A percentile compares a stretch with the other conserved stretches of the same genome.
Evolutionary conservation across 2,329 filamentous ascomycete species (phyloP).

Genomic region (Fusarium irregulare): DNA sequence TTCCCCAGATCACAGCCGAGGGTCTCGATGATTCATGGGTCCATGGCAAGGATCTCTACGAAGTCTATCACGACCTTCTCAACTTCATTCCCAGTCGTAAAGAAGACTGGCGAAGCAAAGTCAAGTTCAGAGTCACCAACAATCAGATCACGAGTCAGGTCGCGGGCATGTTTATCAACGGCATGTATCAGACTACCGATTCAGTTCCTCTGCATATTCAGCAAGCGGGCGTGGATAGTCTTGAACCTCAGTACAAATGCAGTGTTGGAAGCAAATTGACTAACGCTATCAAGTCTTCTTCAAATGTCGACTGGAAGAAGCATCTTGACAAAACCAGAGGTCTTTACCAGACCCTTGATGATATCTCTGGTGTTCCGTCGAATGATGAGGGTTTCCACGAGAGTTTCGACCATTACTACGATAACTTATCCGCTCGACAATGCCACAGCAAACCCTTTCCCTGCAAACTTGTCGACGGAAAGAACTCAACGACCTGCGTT

Average conservation of each 20-base stretch:
- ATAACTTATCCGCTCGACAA: conserved; percentile 82
- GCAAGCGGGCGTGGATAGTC: conserved; percentile 71
- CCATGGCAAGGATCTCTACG: conserved; percentile 80
- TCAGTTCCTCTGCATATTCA: conserved; percentile 60
- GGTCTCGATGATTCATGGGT: conserved; percentile 80
- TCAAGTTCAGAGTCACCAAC: conserved; percentile 79
- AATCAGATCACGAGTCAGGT: conserved; percentile 87
- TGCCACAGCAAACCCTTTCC: conserved; percentile 80
- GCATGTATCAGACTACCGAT: conserved; percentile 68
- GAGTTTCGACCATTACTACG: conserved; percentile 84
- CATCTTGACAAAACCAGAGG: conserved; percentile 69
- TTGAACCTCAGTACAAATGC: conserved; percentile 80
- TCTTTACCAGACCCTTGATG: conserved; percentile 72
- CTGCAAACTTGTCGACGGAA: conserved; percentile 65
- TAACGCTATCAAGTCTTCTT: conserved; percentile 56
- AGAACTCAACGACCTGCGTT: conserved; percentile 67
- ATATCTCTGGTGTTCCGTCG: conserved; percentile 72
- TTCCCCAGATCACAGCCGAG: conserved; percentile 80
- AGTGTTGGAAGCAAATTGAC: conserved; percentile 59
- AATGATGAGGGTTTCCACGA: conserved; percentile 72
- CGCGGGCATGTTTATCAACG: conserved; percentile 77
- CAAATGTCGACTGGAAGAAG: conserved; percentile 66
- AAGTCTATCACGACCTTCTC: conserved; percentile 78
- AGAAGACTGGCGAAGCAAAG: conserved; percentile 55
- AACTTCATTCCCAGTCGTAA: conserved; percentile 70